Base-by-base conservation (phyloP, 1,139 yeast species). In the Scheffersomyces cryptocercus region DNA sequence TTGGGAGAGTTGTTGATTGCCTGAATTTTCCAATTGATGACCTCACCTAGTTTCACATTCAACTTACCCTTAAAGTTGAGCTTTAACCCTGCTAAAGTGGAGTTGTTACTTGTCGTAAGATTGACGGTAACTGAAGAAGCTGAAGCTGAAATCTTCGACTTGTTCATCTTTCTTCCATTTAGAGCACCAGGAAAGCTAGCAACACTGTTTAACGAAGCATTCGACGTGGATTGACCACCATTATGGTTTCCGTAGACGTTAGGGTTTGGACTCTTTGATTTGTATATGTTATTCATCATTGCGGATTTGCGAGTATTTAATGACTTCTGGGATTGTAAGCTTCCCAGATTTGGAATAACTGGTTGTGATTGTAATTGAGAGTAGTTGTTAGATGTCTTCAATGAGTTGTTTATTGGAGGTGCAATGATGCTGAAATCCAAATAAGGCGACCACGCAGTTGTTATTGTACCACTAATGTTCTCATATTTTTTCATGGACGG, bases 41-140 rank as follows among this genome's bases (percentile, higher is more conserved):
- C 70, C 42, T 81, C 77, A 2, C 95, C 95, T 11, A 84, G 62
- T 49, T 73, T 70, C 5, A 85, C 81, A 35, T 76, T 68, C 12
- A 85, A 75, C 11, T 81, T 79, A 0, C 95, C 95, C 4, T 76
- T 69, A 47, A 87, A 83, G 7, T 86, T 78, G 24, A 88, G 69
- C 20, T 73, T 72, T 13, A 87, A 62, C 0, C 89, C 86, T 4
- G 65, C 58, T 20, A 75, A 57, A 2, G 69, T 52, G 3, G 77
- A 62, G 39, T 59, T 60, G 30, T 53, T 56, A 39, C 58, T 64
- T 12, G 68, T 61, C 9, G 73, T 61, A 37, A 75, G 54, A 47
- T 72, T 77, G 14, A 70, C 80, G 3, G 75, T 73, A 26, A 75
- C 70, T 0, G 78, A 61, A 1, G 82, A 74, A 3, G 71, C 56